Evolutionary conservation across 805 yeast species (phyloP), one percentile per base, ranked within the genome.

Genomic region (Kodamaea lidongshanica): DNA sequence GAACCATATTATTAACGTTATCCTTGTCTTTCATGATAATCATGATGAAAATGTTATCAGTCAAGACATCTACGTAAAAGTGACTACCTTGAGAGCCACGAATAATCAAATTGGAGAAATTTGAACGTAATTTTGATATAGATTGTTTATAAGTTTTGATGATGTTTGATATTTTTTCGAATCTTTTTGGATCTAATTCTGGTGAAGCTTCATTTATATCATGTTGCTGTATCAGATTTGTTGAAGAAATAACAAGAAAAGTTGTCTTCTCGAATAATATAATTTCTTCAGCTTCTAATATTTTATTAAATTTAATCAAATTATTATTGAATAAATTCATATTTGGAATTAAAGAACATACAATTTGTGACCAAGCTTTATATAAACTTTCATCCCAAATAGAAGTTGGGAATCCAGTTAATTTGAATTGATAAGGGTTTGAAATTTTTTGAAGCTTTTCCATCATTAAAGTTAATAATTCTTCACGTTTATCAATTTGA

Each of bases 361-460:
- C 96, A 37, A 92, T 89, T 28, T 79, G 83, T 3, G 95, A 84
- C 98, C 98, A 92, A 1, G 98, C 98, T 54, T 83, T 88, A 54
- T 89, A 92, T 35, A 89, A 64, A 48, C 89, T 77, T 54, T 89
- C 97, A 58, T 89, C 96, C 97, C 97, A 89, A 34, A 89, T 89
- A 1, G 95, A 84, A 0, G 97, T 92, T 5, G 96, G 89, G 51
- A 87, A 89, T 2, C 96, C 96, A 10, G 74, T 72, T 25, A 86
- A 62, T 26, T 73, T 64, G 57, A 86, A 85, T 35, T 60, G 66
- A 39, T 46, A 64, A 12, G 85, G 84, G 32, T 73, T 65, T 3
- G 94, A 79, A 10, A 84, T 80, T 28, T 74, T 77, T 42, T 78
- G 80, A 38, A 92, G 59, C 46, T 81, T 83, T 30, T 74, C 77